Conservation (phyloP, 768 basidiomycete genomes). For the Suillus spraguei region DNA sequence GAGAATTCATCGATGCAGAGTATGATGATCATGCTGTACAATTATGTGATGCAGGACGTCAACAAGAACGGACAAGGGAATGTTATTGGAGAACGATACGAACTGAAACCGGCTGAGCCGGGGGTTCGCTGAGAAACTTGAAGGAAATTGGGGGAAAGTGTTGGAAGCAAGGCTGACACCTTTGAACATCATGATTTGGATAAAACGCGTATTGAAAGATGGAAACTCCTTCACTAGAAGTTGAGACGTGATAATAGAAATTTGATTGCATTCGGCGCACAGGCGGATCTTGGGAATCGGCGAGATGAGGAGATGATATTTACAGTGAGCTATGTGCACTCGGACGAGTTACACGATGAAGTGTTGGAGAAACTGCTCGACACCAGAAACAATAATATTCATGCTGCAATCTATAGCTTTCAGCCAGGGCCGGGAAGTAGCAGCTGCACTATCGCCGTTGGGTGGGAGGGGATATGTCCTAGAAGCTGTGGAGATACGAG, state of each 20-base stretch:
- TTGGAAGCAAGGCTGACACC: background rate
- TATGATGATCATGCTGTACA: background rate
- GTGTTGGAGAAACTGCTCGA: background rate
- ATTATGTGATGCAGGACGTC: too few species aligned
- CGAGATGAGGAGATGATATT: background rate
- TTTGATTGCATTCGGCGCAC: too few species aligned
- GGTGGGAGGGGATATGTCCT: too few species aligned
- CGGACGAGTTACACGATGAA: background rate
- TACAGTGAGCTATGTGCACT: background rate
- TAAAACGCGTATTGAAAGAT: background rate
- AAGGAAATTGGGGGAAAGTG: too few species aligned
- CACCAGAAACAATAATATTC: too few species aligned
- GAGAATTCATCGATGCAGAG: too few species aligned
- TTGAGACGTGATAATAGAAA: background rate
- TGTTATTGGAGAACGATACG: accelerated
- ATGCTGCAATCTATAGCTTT: too few species aligned
- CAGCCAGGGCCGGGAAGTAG: background rate
- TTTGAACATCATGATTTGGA: background rate
- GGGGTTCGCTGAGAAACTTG: background rate
- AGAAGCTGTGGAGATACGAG: too few species aligned
- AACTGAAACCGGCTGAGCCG: too few species aligned
- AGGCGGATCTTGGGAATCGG: background rate
- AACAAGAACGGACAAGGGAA: background rate
- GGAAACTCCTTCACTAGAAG: background rate
- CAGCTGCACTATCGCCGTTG: too few species aligned